Base-by-base conservation (phyloP, 768 basidiomycete genomes). In the Gloeopeniophorella convolvens region DNA sequence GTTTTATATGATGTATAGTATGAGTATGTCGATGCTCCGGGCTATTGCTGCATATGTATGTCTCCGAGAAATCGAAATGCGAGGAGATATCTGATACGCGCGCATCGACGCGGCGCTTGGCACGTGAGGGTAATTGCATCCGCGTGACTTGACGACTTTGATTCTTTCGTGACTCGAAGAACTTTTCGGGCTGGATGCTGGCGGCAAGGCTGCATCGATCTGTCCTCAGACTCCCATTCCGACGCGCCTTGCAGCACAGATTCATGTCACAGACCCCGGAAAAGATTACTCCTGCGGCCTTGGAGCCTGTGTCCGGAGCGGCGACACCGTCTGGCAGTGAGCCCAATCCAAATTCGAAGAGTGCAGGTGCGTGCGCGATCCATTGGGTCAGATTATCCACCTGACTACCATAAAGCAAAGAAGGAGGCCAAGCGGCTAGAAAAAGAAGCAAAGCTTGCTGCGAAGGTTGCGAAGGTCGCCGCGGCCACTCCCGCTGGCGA, bases 361-460 rank as follows among this genome's bases (percentile, higher is more conserved):
- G 57, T 42, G 69, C 72, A 54, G 74, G 74, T 66, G 32, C 42
- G 67, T 58, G 6, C 27, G 45, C 39, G 16, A 7, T 11, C 0
- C n/a, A 11, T 20, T 12, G 3, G 3, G 33, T 27, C 18, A 16
- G 15, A 13, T 16, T 18, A 32, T 32, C 11, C 8, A 3, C 9
- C 8, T 23, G 20, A 45, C 10, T 6, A 28, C 16, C 11, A 23
- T 45, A 18, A 59, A 85, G 86, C 81, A 1, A 92, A 92, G 71
- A 93, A 89, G 62, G 87, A 90, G 61, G 87, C 89, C 12, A 91
- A 91, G 64, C 70, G 81, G 23, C 65, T 84, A 40, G 87, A 87
- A 64, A 89, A 85, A 57, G 84, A 84, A 63, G 83, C 85, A 21
- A 90, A 84, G 59, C 70, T 79, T 35, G 85, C 88, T 26, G 81